Evolutionary conservation across 495 filamentous ascomycete species (phyloP).

Genomic region (Neurospora intermedia): DNA sequence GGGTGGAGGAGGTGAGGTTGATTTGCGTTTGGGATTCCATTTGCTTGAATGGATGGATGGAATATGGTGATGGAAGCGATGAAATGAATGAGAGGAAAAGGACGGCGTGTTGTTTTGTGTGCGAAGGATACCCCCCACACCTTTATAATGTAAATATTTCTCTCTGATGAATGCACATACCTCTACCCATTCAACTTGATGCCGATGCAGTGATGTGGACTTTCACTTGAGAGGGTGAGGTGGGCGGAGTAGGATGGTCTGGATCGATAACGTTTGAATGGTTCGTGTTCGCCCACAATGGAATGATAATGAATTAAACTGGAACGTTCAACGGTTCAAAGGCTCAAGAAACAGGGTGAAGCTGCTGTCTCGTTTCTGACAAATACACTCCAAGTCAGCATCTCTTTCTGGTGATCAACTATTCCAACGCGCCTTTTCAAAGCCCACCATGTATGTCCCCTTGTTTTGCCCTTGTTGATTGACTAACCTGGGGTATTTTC

Average conservation of each 20-base stretch:
- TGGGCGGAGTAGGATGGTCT: neutral
- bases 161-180: neutral
- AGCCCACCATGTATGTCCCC: neutral
- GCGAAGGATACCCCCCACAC: neutral
- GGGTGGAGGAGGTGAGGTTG: neutral
- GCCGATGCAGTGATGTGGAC: neutral
- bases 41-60: neutral
- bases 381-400: neutral
- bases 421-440: neutral
- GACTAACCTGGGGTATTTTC: neutral
- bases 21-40: neutral
- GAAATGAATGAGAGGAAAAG: neutral
- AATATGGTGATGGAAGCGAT: neutral
- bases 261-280: neutral
- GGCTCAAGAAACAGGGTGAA: neutral
- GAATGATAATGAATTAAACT: neutral
- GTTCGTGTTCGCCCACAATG: neutral
- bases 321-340: neutral
- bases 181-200: too few relatives aligned
- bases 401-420: too few relatives aligned
- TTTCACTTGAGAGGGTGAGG: neutral
- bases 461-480: neutral
- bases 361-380: neutral
- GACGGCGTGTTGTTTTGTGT: neutral
- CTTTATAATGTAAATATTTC: neutral